Conservation (phyloP, 2,329 filamentous ascomycete species). For the Fusarium sarcochroum region DNA sequence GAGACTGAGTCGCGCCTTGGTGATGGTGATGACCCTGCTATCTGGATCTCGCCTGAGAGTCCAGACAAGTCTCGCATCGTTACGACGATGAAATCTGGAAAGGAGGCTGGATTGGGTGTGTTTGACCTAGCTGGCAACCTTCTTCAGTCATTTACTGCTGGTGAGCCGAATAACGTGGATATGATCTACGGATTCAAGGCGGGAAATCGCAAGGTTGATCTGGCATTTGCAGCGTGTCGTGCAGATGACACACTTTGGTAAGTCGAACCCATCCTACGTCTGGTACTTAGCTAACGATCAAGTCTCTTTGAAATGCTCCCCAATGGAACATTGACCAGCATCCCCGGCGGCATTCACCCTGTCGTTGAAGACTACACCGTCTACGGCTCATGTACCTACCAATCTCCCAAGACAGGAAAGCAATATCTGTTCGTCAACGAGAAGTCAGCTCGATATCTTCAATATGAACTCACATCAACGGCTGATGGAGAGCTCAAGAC, state of each 20-base stretch:
- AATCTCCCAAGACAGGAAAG: conserved; percentile 60
- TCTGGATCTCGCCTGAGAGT: conserved; percentile 61
- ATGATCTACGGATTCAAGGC: conserved; percentile 64
- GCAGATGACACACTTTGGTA: conserved; percentile 67
- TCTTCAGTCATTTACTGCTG: conserved; percentile 60
- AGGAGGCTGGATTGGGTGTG: conserved; percentile 63
- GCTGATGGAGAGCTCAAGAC: conserved; percentile 60
- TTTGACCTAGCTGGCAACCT: conserved; percentile 64
- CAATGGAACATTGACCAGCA: conserved; percentile 59
- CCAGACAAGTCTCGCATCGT: conserved; percentile 63
- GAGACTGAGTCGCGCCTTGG: conserved; percentile 61
- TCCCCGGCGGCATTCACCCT: conserved; percentile 62
- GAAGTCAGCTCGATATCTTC: conserved; percentile 67
- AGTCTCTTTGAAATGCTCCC: conserved; percentile 65
- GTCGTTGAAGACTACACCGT: conserved; percentile 61
- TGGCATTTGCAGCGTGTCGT: conserved; percentile 66
- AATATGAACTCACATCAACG: conserved; percentile 63
- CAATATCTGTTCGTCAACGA: conserved; percentile 69
- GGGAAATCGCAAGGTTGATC: conserved; percentile 60
- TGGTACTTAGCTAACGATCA: conserved; percentile 15
- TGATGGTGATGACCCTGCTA: conserved; percentile 63
- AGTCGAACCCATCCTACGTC: conserved; percentile 6
- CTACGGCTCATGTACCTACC: conserved; percentile 68
- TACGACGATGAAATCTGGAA: conserved; percentile 65
- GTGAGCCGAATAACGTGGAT: conserved; percentile 68